These are phyloP conservation scores for Rhynchosporium graminicola DNA, from an alignment of 2,329 filamentous ascomycete genomes.

Conservation along the genomic window DNA sequence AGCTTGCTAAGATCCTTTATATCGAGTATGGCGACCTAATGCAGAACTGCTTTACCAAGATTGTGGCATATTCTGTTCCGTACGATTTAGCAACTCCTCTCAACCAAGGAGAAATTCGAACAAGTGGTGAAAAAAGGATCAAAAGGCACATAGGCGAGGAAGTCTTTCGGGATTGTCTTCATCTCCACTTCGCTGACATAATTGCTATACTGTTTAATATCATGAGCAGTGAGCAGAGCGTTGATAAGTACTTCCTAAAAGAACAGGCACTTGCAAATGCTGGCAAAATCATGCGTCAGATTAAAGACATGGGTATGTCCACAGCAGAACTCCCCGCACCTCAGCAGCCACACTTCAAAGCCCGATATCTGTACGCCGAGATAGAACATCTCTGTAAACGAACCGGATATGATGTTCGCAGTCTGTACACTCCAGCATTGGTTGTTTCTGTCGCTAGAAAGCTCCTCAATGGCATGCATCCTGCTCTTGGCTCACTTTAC, in stretches of 20 bases:
- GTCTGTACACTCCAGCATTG: conserved; percentile 74
- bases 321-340: conserved; percentile 66
- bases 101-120: conserved; percentile 59
- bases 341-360: conserved; percentile 85
- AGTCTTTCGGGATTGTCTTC: conserved; percentile 61
- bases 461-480: conserved; percentile 78
- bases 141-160: conserved; percentile 70
- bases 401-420: conserved; percentile 62
- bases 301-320: conserved; percentile 69
- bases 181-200: conserved; percentile 73
- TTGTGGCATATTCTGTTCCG: conserved; percentile 80
- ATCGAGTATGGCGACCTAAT: conserved; percentile 59
- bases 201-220: conserved; percentile 74
- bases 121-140: conserved; percentile 42
- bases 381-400: conserved; percentile 76
- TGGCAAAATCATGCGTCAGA: conserved; percentile 64
- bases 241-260: conserved; percentile 67
- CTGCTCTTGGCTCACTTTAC: conserved; percentile 82
- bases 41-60: conserved; percentile 70
- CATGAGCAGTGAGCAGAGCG: conserved; percentile 73
- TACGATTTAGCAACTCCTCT: conserved; percentile 61
- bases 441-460: conserved; percentile 74
- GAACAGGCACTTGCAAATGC: conserved; percentile 61
- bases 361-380: conserved; percentile 73
- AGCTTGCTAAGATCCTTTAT: conserved; percentile 60